phyloP scores from a whole-genome alignment of 2,329 filamentous ascomycete species.

The Teratosphaeria pseudoeucalypti region DNA sequence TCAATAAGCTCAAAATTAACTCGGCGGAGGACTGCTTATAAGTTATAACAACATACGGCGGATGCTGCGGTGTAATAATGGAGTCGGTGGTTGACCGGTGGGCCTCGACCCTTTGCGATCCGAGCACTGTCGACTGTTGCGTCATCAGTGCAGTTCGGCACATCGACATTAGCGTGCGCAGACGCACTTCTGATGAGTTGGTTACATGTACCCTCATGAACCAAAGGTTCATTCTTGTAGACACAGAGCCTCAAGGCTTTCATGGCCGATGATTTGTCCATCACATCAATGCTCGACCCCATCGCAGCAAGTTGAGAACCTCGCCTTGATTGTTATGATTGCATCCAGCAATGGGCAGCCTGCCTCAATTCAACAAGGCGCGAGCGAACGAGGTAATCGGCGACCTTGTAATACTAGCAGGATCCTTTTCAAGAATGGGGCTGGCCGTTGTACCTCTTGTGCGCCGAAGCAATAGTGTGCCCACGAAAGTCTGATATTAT shows the following conservation, averaged over 20 bases:
- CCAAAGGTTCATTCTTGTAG: not conserved
- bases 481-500: not conserved
- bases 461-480: not conserved
- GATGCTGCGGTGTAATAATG: not conserved
- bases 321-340: too few species aligned
- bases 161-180: not conserved
- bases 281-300: too few species aligned
- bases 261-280: too few species aligned
- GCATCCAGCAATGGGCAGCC: not conserved
- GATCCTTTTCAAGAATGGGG: not conserved
- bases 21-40: too few species aligned
- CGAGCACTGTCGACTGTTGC: not conserved
- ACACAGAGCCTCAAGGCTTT: too few species aligned
- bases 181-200: not conserved
- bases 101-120: not conserved
- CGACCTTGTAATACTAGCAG: not conserved
- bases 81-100: not conserved
- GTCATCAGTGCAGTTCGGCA: not conserved
- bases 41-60: not conserved
- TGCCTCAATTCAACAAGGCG: not conserved
- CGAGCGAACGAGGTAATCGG: not conserved
- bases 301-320: too few species aligned
- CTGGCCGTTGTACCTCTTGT: not conserved
- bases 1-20: too few species aligned
- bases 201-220: too few species aligned